phyloP scores from a whole-genome alignment of 805 yeast genomes.

The Sugiyamaella floridensis region DNA sequence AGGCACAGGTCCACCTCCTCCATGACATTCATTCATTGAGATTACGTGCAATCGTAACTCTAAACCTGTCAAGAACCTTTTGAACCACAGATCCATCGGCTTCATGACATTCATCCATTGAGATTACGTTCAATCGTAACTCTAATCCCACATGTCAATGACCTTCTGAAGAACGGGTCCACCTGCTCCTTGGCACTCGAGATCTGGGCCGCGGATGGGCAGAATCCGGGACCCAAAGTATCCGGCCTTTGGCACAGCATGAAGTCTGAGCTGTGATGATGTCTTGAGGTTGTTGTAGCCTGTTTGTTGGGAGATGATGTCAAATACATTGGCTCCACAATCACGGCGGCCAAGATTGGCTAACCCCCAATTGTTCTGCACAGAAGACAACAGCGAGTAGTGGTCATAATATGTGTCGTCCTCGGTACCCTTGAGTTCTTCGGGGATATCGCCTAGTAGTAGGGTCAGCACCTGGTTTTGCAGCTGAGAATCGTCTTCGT shows the following conservation, averaged over 20 bases:
- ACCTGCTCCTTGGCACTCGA: not conserved
- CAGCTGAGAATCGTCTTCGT: slow-evolving; percentile 39
- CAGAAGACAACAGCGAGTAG: slow-evolving; percentile 44
- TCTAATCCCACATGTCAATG: not conserved
- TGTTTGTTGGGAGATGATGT: slow-evolving; percentile 35
- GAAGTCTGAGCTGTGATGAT: not conserved
- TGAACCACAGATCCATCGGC: too few species aligned
- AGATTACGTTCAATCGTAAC: too few species aligned
- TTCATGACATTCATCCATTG: too few species aligned
- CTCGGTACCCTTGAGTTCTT: slow-evolving; percentile 36
- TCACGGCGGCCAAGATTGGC: slow-evolving; percentile 46
- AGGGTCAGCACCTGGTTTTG: slow-evolving; percentile 42
- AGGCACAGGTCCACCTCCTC: too few species aligned
- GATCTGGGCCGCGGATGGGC: not conserved
- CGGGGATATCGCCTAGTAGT: slow-evolving; percentile 39
- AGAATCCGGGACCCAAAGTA: not conserved
- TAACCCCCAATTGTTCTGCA: slow-evolving; percentile 46
- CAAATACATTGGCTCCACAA: slow-evolving; percentile 44
- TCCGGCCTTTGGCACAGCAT: not conserved
- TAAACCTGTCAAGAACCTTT: too few species aligned
- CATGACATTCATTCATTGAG: too few species aligned
- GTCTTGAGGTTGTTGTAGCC: slow-evolving; percentile 11
- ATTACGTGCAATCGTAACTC: too few species aligned
- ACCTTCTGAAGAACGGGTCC: not conserved
- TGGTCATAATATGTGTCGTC: slow-evolving; percentile 47